Base-by-base conservation (phyloP, 2,329 filamentous ascomycete species). In the Aspergillus sp. region DNA sequence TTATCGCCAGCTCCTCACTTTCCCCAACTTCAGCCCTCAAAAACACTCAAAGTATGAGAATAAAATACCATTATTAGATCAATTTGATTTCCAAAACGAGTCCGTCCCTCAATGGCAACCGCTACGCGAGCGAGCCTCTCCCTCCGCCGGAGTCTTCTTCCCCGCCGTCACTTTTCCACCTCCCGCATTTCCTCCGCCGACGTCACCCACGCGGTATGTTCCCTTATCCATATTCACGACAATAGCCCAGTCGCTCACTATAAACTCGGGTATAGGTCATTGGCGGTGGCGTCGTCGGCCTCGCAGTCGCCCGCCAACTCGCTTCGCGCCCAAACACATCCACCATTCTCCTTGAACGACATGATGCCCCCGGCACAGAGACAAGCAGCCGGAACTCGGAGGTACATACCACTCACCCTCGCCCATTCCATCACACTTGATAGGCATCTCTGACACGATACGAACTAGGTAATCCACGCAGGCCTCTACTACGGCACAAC, bases 371-470 rank as follows among this genome's bases (percentile, higher is more conserved):
- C 28, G 93, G 93, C 54, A 94, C 88, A 30, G 93, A 97, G 80
- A 97, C 93, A 0, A 93, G 90, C 65, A 91, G 90, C 66, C 89
- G 93, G 68, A 97, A 97, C 81, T 94, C 91, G 72, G 93, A 98
- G 84, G 86, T 87, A 71, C 60, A 66, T 54, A 41, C 11, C 19
- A 5, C 22, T 34, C 34, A 23, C 49, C 22, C 19, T 41, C 46
- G 15, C 19, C 13, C 8, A 17, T n/a, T 11, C 34, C 2, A 17
- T 31, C 7, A 34, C 11, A 25, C 17, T 17, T 30, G 7, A 28
- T 17, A 30, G 22, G 30, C 7, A 15, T 28, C 19, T 9, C 48
- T 8, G 13, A 45, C 19, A 22, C 28, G 23, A 30, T 48, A 50
- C 43, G 51, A n/a, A 17, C 4, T n/a, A 88, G 86, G 94, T 98